Evolutionary conservation across 1,284 basidiomycete genomes (phyloP), one percentile per base, ranked within the genome.

Genomic region (Neolentinus lepideus): DNA sequence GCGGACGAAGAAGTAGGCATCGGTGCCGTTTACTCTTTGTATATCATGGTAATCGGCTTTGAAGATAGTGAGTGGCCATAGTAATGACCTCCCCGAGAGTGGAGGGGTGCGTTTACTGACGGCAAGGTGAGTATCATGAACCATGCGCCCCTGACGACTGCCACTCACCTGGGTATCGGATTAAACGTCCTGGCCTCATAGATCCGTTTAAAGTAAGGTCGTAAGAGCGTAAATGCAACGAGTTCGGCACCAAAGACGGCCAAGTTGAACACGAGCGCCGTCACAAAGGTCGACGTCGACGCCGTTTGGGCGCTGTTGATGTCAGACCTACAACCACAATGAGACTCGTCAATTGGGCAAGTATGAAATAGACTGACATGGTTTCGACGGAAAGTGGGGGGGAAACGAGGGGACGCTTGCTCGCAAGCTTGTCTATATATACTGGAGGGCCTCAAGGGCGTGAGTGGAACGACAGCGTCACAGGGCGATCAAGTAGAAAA

Each of bases 1-100:
- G 55, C 92, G 87, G 51, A 97, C 83, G 64, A 92, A 98, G 67
- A 97, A 88, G 75, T 96, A 99, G 29, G 94, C 91, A 67, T 99
- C 96, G 57, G 92, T 80, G 33, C 96, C 95, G 61, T 97, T 96
- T 58, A 84, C 75, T n/a, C 72, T 67, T 57, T 78, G 78, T 53
- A 90, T 85, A 3, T 79, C 77, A 19, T 75, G 69, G 64, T 83
- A 81, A 64, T 90, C 76, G 8, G 82, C 75, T 4, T 71, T 74
- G 68, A 70, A 83, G 21, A 89, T 68, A 1, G 78, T 73, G 27
- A 77, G 57, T 0, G 85, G 83, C 86, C 90, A 90, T 46, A 74
- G 62, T 27, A 87, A 68, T 8, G 79, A 59, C 21, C 70, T 70
- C 3, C 69, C 60, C 2, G 76, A 64, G 53, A 88, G 72, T 12